Evolutionary conservation across 176 grass and related monocot genomes (phyloP).

Genomic region (Rhynchospora breviuscula): DNA sequence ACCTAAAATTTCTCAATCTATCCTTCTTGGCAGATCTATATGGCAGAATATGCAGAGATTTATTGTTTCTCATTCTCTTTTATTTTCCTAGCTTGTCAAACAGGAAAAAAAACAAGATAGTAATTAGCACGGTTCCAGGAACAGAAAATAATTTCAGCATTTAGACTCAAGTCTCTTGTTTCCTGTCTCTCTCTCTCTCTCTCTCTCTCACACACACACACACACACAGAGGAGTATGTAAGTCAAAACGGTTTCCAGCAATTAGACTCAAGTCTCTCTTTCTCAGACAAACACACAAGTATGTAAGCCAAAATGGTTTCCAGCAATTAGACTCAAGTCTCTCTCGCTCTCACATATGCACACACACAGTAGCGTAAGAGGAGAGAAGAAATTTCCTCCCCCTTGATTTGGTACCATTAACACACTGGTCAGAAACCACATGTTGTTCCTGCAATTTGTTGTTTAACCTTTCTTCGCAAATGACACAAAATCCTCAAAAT

Average conservation of each 20-base stretch:
- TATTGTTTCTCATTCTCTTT: not conserved
- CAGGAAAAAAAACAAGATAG: not conserved
- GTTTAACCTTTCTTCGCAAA: not conserved
- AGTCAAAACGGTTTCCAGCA: not conserved
- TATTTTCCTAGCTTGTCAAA: not conserved
- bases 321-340: no score
- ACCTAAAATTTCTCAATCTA: conserved; percentile 16
- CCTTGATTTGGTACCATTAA: not conserved
- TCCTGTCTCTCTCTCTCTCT: no score
- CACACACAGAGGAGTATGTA: no score
- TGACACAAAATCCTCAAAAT: not conserved
- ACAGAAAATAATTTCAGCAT: no score
- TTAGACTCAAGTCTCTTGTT: no score
- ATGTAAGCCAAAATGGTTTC: no score
- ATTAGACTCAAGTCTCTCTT: not conserved
- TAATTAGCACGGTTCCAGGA: not conserved
- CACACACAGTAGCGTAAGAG: not conserved
- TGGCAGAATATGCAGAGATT: not conserved
- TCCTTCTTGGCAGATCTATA: conserved; percentile 2
- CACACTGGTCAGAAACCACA: not conserved
- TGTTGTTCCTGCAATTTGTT: not conserved
- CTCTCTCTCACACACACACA: no score
- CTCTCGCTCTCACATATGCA: no score
- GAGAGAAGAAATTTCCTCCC: not conserved
- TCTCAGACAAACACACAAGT: no score